A percentile compares a stretch with the other conserved stretches of the same genome.
Conservation (phyloP, 768 basidiomycete genomes). For the Postia placenta region DNA sequence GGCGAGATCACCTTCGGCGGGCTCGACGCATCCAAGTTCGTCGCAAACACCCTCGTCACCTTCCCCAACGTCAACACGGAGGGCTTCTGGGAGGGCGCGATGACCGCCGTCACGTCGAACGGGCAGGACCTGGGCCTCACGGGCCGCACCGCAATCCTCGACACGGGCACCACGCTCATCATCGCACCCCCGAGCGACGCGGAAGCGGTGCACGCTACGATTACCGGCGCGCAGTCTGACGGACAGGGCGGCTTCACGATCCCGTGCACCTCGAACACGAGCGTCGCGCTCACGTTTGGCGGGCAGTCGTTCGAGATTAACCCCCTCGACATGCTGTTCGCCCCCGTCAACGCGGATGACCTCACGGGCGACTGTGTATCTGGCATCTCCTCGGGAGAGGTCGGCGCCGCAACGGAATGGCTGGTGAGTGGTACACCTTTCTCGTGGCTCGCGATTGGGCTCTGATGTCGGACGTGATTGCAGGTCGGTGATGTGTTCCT, state of each 20-base stretch:
- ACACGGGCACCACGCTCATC: slow-evolving; percentile 44
- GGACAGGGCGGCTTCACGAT: slow-evolving; percentile 49
- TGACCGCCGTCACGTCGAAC: slow-evolving; percentile 56
- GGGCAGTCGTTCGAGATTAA: slow-evolving; percentile 55
- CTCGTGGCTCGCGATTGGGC: slow-evolving; percentile 1
- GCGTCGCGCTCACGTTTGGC: slow-evolving; percentile 54
- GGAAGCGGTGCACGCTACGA: slow-evolving; percentile 44
- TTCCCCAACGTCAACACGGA: slow-evolving; percentile 54
- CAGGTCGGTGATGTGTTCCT: slow-evolving; percentile 67
- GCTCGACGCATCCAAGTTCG: slow-evolving; percentile 66
- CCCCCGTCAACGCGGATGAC: slow-evolving; percentile 43
- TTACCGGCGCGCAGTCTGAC: slow-evolving; percentile 49
- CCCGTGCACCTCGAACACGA: slow-evolving; percentile 55
- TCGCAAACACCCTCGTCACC: slow-evolving; percentile 48
- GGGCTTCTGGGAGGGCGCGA: slow-evolving; percentile 78
- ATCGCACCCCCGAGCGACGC: slow-evolving; percentile 42
- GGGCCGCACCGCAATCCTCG: slow-evolving; percentile 64
- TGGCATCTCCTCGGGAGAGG: slow-evolving; percentile 58
- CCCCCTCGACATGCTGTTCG: slow-evolving; percentile 57
- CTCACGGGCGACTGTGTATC: slow-evolving; percentile 60
- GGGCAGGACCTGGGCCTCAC: slow-evolving; percentile 43
- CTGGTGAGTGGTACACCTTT: slow-evolving; percentile 40
- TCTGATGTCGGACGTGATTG: neutral
- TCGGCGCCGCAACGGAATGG: slow-evolving; percentile 60
- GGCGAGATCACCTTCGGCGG: slow-evolving; percentile 82